These are phyloP conservation scores for Fusarium sp. DNA, from an alignment of 2,329 filamentous ascomycete species.

Conservation along the genomic window DNA sequence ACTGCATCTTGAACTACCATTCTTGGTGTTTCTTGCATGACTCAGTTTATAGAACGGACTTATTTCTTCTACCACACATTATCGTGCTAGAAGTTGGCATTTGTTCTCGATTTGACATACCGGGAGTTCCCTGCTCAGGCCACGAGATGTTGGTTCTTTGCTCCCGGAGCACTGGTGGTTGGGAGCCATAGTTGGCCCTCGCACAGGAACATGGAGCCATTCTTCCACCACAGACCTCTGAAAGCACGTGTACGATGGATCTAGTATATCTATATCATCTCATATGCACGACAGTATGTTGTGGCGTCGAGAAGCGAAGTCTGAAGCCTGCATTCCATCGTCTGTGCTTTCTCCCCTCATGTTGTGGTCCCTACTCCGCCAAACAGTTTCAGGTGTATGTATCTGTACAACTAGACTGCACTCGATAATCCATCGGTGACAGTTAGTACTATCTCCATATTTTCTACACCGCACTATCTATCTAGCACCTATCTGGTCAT, in stretches of 20 bases:
- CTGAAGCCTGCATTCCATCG: conserved; percentile 25
- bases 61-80: neutral
- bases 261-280: neutral
- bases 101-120: conserved; percentile 12
- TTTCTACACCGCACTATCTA: conserved; percentile 16
- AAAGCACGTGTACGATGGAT: conserved; percentile 20
- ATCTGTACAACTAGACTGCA: conserved; percentile 19
- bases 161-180: neutral
- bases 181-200: conserved; percentile 29
- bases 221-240: conserved; percentile 27
- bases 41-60: neutral
- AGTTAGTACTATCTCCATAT: conserved; percentile 26
- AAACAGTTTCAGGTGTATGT: conserved; percentile 38
- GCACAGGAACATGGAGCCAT: conserved; percentile 29
- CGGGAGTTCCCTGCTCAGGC: conserved; percentile 21
- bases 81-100: neutral
- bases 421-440: conserved; percentile 9
- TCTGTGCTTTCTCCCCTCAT: conserved; percentile 35
- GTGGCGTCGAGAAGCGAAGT: conserved; percentile 32
- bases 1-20: neutral
- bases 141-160: neutral
- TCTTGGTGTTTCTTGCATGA: neutral
- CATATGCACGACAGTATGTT: conserved; percentile 4
- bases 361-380: conserved; percentile 28
- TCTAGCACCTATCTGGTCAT: conserved; percentile 11